A percentile compares a stretch with the other conserved stretches of the same genome.
Evolutionary conservation across 164 flowering plant genomes (phyloP).

Genomic region (Saururus chinensis): DNA sequence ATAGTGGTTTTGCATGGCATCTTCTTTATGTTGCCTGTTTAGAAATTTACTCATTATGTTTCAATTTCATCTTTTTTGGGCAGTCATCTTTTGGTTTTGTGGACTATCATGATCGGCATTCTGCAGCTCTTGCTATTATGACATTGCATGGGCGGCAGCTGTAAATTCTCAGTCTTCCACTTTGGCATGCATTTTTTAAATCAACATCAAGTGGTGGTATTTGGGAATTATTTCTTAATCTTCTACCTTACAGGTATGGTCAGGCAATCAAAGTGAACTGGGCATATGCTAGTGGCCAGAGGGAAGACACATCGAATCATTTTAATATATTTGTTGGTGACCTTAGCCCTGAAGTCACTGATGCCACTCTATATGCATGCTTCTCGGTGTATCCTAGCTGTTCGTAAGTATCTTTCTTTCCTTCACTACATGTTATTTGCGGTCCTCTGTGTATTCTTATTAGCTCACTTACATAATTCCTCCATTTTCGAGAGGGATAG

Average conservation of each 20-base stretch:
- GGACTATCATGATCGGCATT: constrained; percentile 90
- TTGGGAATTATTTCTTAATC: neutral
- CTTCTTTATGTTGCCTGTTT: too few relatives aligned
- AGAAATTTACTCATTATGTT: neutral
- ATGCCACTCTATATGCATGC: constrained; percentile 78
- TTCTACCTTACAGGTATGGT: constrained; percentile 61
- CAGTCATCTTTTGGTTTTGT: constrained; percentile 98
- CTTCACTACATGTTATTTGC: too few relatives aligned
- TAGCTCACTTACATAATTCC: too few relatives aligned
- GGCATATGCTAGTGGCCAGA: constrained; percentile 98
- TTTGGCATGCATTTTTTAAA: neutral
- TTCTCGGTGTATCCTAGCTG: constrained; percentile 81
- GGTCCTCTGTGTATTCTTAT: too few relatives aligned
- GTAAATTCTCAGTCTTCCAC: constrained; percentile 31
- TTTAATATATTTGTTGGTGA: constrained; percentile 90
- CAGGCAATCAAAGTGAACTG: constrained; percentile 98
- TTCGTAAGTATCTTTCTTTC: constrained; percentile 50
- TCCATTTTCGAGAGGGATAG: too few relatives aligned
- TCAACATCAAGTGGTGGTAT: too few relatives aligned
- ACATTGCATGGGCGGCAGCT: constrained; percentile 89
- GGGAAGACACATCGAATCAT: constrained; percentile 96
- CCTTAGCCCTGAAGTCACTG: constrained; percentile 88
- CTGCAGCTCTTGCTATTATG: constrained; percentile 86
- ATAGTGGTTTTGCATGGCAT: too few relatives aligned
- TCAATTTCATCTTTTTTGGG: constrained; percentile 10